phyloP scores from a whole-genome alignment of 176 grass and related monocot genomes.

The Triticum urartu region DNA sequence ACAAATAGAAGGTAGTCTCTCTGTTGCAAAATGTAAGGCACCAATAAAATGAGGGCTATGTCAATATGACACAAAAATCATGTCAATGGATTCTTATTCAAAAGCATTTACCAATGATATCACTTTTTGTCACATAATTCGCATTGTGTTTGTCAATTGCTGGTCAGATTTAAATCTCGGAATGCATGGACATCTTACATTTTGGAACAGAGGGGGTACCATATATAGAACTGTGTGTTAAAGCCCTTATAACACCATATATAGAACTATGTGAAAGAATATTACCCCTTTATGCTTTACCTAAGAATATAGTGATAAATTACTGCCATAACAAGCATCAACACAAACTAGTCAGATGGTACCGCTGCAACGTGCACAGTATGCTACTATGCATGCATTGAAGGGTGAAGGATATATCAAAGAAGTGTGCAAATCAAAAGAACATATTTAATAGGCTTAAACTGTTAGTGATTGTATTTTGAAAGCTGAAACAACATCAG shows the following conservation, averaged over 20 bases:
- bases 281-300: too few species aligned
- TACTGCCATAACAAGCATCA: conserved; percentile 1
- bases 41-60: neutral
- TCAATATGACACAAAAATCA: neutral
- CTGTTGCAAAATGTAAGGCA: neutral
- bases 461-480: neutral
- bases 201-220: neutral
- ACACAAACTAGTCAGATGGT: neutral
- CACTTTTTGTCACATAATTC: neutral
- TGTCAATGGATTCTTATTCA: neutral
- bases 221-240: neutral
- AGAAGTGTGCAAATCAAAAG: neutral
- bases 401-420: conserved; percentile 10
- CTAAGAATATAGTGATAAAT: too few species aligned
- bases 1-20: neutral
- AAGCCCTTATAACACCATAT: too few species aligned
- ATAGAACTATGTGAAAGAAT: too few species aligned
- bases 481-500: conserved; percentile 1
- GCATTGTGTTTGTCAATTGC: neutral
- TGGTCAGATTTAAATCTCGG: neutral
- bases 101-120: neutral
- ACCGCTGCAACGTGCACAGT: neutral
- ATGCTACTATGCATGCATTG: neutral
- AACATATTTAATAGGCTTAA: neutral
- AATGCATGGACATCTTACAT: neutral